Percentiles rank a stretch among this genome's conserved stretches.
Evolutionary conservation across 176 grass and related monocot genomes (phyloP).

Genomic region (Triticum aestivum): IWGSC_CS_RefSeq_v2.1 NC_057798.1:471413967-471414466

Average conservation of each 20-base stretch:
- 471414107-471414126: neutral
- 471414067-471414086: neutral
- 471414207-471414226: neutral
- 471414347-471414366: neutral
- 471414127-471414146: neutral
- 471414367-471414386: neutral
- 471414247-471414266: neutral
- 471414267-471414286: neutral
- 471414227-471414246: neutral
- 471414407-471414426: neutral
- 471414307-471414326: neutral
- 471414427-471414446: neutral
- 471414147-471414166: neutral
- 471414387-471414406: neutral
- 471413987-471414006: too few species aligned
- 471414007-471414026: neutral
- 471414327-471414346: neutral
- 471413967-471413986: too few species aligned
- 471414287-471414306: neutral
- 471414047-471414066: neutral
- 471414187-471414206: neutral
- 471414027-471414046: neutral
- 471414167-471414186: neutral
- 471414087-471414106: neutral
- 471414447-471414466: conserved; percentile 6